phyloP scores from a whole-genome alignment of 2,329 filamentous ascomycete species.

The Sporothrix variecibatus region DNA sequence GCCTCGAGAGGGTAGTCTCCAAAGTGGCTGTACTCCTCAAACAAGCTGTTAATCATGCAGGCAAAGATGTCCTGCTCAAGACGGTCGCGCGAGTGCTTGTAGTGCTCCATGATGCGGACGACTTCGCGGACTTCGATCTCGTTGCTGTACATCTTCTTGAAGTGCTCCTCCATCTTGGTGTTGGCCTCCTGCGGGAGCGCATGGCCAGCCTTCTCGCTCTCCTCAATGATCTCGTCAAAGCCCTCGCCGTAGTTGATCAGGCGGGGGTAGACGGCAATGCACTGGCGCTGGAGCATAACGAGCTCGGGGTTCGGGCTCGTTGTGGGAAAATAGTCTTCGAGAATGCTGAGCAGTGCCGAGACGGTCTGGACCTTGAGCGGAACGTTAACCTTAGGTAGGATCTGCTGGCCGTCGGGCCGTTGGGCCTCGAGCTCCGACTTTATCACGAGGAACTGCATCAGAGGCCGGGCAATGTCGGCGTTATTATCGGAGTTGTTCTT shows the following conservation, averaged over 20 bases:
- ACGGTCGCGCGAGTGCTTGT: constrained; percentile 83
- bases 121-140: constrained; percentile 85
- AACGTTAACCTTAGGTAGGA: constrained; percentile 60
- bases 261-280: constrained; percentile 88
- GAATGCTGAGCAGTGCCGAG: constrained; percentile 73
- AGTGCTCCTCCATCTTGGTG: constrained; percentile 93
- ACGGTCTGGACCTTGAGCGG: constrained; percentile 85
- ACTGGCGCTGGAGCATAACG: constrained; percentile 78
- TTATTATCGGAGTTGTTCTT: constrained; percentile 67
- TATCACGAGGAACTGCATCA: constrained; percentile 79
- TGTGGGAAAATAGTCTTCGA: constrained; percentile 69
- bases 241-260: constrained; percentile 96
- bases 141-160: constrained; percentile 96
- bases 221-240: constrained; percentile 87
- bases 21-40: constrained; percentile 96
- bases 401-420: constrained; percentile 53
- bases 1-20: constrained; percentile 95
- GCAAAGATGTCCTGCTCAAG: constrained; percentile 93
- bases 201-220: constrained; percentile 80
- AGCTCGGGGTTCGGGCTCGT: constrained; percentile 63
- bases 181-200: constrained; percentile 76
- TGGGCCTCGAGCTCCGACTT: constrained; percentile 85
- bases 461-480: constrained; percentile 66
- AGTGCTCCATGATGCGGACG: constrained; percentile 78
- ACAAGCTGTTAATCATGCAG: constrained; percentile 97